Evolutionary conservation across 1,284 basidiomycete genomes (phyloP).

Genomic region (Cryptococcus deneoformans): DNA sequence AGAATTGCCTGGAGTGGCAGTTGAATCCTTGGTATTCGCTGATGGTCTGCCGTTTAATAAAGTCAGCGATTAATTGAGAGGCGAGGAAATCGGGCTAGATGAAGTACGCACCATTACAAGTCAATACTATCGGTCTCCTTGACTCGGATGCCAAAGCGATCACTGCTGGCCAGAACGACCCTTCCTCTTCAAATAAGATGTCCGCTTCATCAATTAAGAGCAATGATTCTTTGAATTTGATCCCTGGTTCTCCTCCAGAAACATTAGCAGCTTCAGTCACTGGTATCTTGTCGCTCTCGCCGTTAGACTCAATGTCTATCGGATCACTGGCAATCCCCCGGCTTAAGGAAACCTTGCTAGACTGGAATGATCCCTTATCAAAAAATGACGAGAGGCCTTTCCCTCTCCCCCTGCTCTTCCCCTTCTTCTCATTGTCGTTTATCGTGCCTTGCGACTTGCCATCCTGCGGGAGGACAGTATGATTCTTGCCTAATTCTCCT

Average conservation of each 20-base stretch:
- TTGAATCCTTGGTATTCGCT: constrained; percentile 64
- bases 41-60: constrained; percentile 57
- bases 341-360: constrained; percentile 7
- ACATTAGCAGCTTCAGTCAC: background rate
- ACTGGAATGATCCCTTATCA: constrained; percentile 3
- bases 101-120: constrained; percentile 76
- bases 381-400: constrained; percentile 19
- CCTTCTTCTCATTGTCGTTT: constrained; percentile 10
- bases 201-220: constrained; percentile 98
- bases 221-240: constrained; percentile 68
- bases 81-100: background rate
- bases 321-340: constrained; percentile 29
- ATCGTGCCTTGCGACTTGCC: background rate
- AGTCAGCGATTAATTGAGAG: background rate
- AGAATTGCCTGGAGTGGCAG: constrained; percentile 76
- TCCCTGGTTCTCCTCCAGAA: background rate
- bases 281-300: background rate
- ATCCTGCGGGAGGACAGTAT: constrained; percentile 57
- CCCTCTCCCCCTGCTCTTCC: constrained; percentile 1
- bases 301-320: constrained; percentile 24
- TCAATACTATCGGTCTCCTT: constrained; percentile 80
- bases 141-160: constrained; percentile 75
- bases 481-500: constrained; percentile 91
- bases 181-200: constrained; percentile 84
- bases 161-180: constrained; percentile 86